phyloP scores from a whole-genome alignment of 768 basidiomycete species.

The Ephemerocybe angulata region DNA sequence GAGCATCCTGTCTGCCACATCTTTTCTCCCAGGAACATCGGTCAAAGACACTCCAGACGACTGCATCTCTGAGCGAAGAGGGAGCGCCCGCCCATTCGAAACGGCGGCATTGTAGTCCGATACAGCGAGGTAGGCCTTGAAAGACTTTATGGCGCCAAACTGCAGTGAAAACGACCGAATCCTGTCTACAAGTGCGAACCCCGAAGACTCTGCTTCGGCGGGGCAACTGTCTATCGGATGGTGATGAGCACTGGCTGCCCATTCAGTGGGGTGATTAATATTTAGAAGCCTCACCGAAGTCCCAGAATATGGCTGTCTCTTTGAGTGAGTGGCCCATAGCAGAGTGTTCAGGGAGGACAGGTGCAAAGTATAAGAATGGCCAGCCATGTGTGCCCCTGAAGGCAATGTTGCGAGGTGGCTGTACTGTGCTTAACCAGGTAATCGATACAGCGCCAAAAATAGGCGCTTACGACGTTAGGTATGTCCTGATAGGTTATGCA shows the following conservation, averaged over 20 bases:
- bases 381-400: too few species aligned
- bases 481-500: too few species aligned
- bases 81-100: slow-evolving; percentile 1
- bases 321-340: background rate
- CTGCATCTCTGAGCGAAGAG: slow-evolving; percentile 25
- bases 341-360: background rate
- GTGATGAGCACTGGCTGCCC: background rate
- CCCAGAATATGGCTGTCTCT: slow-evolving; percentile 23
- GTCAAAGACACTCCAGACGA: slow-evolving; percentile 29
- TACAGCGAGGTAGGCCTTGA: slow-evolving; percentile 30
- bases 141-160: slow-evolving; percentile 27
- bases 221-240: slow-evolving; percentile 27
- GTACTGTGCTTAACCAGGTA: too few species aligned
- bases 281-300: slow-evolving; percentile 18
- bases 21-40: slow-evolving; percentile 28
- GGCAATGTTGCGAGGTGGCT: too few species aligned
- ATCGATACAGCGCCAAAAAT: too few species aligned
- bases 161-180: slow-evolving; percentile 23
- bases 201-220: slow-evolving; percentile 21
- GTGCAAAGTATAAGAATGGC: too few species aligned
- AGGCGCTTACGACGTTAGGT: too few species aligned
- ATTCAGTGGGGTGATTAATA: background rate
- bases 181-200: slow-evolving; percentile 23
- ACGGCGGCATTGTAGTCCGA: slow-evolving; percentile 15
- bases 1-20: slow-evolving; percentile 24